Conservation (phyloP, 202 grass and related monocot species). For the Musa balbisiana region DNA sequence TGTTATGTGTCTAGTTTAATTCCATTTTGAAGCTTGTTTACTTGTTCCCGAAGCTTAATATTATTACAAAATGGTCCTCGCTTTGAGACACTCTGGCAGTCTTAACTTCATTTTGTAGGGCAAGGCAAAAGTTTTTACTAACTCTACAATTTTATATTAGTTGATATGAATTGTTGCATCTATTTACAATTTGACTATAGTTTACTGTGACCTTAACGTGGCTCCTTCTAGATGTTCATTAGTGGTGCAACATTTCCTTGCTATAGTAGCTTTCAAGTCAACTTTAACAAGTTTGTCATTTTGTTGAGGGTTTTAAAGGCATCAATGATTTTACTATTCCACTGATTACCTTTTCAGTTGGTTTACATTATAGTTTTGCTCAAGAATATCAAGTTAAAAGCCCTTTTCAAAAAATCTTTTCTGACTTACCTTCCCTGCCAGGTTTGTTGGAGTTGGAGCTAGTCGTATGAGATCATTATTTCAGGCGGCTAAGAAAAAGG, state of each 20-base stretch:
- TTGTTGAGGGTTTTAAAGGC: neutral
- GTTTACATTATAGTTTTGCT: neutral
- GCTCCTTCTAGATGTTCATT: neutral
- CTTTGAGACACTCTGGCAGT: too few species aligned
- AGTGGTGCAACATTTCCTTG: neutral
- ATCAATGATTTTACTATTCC: neutral
- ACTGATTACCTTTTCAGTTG: neutral
- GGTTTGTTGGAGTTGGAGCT: slow-evolving; percentile 99
- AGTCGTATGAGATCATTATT: slow-evolving; percentile 90
- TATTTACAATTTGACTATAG: too few species aligned
- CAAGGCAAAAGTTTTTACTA: too few species aligned
- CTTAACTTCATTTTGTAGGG: too few species aligned
- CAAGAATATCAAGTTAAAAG: neutral
- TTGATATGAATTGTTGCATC: too few species aligned
- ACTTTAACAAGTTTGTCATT: neutral
- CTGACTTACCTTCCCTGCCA: slow-evolving; percentile 23
- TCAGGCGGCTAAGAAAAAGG: slow-evolving; percentile 99
- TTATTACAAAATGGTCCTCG: too few species aligned
- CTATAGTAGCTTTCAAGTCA: neutral
- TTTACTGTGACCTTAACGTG: too few species aligned
- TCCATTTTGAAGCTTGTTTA: too few species aligned
- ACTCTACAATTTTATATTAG: too few species aligned
- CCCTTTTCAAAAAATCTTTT: neutral
- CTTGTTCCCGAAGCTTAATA: too few species aligned
- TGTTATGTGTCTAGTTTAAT: too few species aligned